Evolutionary conservation across 2,329 filamentous ascomycete genomes (phyloP).

Genomic region (Claviceps paspali): DNA sequence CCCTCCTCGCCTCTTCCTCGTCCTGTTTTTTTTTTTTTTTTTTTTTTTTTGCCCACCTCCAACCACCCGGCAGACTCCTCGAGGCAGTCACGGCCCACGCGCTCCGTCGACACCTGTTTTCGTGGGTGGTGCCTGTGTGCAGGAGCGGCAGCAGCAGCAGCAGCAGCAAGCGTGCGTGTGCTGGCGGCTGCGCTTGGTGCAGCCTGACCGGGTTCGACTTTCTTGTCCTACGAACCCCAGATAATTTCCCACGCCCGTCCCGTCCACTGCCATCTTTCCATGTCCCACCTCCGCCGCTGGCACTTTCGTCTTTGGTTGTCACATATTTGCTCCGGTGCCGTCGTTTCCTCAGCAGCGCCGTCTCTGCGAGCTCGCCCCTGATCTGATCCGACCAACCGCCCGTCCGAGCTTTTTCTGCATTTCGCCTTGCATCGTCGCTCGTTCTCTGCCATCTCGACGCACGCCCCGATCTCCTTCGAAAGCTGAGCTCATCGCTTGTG

Average conservation of each 20-base stretch:
- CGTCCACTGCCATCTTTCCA: conserved; percentile 12
- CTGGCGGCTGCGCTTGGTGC: conserved; percentile 8
- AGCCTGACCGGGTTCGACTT: conserved; percentile 7
- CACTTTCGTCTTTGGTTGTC: conserved; percentile 7
- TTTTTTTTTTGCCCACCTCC: too few species aligned
- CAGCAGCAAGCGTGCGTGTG: conserved; percentile 5
- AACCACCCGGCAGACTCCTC: conserved; percentile 3
- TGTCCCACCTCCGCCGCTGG: conserved; percentile 11
- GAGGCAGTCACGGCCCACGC: conserved; percentile 6
- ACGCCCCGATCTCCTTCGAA: conserved; percentile 5
- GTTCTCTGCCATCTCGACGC: conserved; percentile 2
- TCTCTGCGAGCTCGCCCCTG: conserved; percentile 7
- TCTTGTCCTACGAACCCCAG: conserved; percentile 13
- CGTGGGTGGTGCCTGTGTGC: neutral
- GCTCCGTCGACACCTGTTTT: conserved; percentile 2
- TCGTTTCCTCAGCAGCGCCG: conserved; percentile 6
- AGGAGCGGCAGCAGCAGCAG: too few species aligned
- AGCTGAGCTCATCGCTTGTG: conserved; percentile 8
- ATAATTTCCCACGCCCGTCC: conserved; percentile 11
- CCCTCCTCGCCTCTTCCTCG: conserved; percentile 1
- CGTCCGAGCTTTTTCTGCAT: conserved; percentile 5
- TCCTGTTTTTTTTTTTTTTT: too few species aligned
- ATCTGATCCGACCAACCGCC: conserved; percentile 7
- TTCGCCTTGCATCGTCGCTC: conserved; percentile 5
- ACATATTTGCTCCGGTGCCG: conserved; percentile 3